Conservation (phyloP, 2,329 filamentous ascomycete species). For the Botrytis squamosa region DNA sequence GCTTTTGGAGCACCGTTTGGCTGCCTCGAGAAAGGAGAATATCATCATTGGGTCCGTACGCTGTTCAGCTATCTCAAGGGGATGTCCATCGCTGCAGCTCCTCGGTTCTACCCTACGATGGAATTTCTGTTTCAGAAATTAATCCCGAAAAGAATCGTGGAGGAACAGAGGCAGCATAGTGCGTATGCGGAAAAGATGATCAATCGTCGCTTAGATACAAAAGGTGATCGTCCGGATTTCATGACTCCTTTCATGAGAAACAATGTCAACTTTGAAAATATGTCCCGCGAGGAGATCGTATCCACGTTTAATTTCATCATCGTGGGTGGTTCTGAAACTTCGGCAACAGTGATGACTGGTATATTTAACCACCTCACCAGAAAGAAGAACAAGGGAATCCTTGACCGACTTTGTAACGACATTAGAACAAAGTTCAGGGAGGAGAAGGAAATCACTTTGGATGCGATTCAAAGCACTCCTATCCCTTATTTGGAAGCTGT, state of each 20-base stretch:
- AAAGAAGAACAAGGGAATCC: slow-evolving; percentile 35
- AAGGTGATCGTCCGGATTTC: slow-evolving; percentile 40
- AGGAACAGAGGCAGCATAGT: slow-evolving; percentile 25
- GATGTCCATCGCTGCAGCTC: slow-evolving; percentile 24
- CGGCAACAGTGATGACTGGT: slow-evolving; percentile 25
- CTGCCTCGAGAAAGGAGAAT: slow-evolving; percentile 35
- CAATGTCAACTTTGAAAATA: slow-evolving; percentile 27
- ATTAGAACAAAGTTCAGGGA: slow-evolving; percentile 42
- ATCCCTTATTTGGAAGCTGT: not conserved
- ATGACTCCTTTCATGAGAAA: slow-evolving; percentile 33
- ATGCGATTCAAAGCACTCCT: slow-evolving; percentile 24
- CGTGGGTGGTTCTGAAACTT: slow-evolving; percentile 23
- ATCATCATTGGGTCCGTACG: slow-evolving; percentile 34
- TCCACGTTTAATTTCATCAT: slow-evolving; percentile 18
- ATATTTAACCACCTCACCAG: slow-evolving; percentile 29
- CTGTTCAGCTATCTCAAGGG: slow-evolving; percentile 33
- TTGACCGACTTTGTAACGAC: slow-evolving; percentile 42
- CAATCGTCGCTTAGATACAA: slow-evolving; percentile 15
- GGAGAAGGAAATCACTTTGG: slow-evolving; percentile 42
- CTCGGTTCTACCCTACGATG: slow-evolving; percentile 25
- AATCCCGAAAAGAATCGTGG: slow-evolving; percentile 16
- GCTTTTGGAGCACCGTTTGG: slow-evolving; percentile 44
- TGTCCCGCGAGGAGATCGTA: slow-evolving; percentile 19
- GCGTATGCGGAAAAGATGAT: slow-evolving; percentile 28
- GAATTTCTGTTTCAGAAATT: slow-evolving; percentile 20